Conservation (phyloP, 345 rosid species). For the Punica granatum region DNA sequence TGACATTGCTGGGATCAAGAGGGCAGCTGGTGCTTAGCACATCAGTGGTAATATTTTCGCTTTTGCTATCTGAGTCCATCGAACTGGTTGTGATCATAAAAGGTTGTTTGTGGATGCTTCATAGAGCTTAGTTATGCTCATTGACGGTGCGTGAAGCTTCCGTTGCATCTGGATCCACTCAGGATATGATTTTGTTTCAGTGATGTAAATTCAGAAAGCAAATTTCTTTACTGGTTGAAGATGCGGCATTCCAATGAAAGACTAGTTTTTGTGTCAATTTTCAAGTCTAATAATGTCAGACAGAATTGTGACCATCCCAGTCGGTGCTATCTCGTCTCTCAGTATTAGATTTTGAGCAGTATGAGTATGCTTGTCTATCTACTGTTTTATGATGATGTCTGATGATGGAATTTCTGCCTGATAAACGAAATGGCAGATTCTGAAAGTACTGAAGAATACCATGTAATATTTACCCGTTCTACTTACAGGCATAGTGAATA, state of each 20-base stretch:
- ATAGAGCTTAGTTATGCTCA: too few species aligned
- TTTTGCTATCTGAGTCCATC: background rate
- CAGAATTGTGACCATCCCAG: background rate
- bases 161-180: background rate
- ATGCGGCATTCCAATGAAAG: background rate
- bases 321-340: too few species aligned
- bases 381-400: too few species aligned
- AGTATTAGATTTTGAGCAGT: too few species aligned
- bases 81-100: too few species aligned
- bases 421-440: background rate
- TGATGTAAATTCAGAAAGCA: background rate
- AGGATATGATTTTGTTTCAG: background rate
- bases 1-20: conserved; percentile 29
- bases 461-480: background rate
- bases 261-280: background rate
- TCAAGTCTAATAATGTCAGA: too few species aligned
- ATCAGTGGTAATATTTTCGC: conserved; percentile 3
- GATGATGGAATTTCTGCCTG: too few species aligned
- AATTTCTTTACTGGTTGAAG: background rate
- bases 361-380: background rate
- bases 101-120: too few species aligned
- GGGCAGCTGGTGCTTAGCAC: conserved; percentile 8
- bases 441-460: background rate
- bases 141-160: too few species aligned
- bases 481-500: background rate